phyloP scores from a whole-genome alignment of 2,329 filamentous ascomycete species.

The Mariannaea sp. region DNA sequence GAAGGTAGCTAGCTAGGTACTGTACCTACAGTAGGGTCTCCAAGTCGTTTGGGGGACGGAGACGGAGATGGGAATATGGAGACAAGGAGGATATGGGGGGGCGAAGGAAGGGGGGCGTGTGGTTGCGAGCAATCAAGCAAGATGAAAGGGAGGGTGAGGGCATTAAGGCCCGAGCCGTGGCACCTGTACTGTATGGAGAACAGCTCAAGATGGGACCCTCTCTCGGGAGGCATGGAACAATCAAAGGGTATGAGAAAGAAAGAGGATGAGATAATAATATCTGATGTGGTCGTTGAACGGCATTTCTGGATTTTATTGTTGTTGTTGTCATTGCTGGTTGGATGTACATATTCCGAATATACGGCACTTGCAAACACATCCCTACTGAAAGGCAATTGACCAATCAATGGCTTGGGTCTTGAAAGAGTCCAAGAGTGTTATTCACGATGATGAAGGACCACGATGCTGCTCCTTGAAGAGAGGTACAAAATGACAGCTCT shows the following conservation, averaged over 20 bases:
- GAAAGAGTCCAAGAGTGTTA: too few species aligned
- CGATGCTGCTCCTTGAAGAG: neutral
- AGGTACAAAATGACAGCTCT: neutral
- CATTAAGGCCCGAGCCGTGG: conserved; percentile 12
- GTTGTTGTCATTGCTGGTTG: neutral
- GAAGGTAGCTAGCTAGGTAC: too few species aligned
- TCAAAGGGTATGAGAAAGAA: too few species aligned
- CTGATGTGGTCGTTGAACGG: too few species aligned
- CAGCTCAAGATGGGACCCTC: neutral
- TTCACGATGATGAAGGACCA: neutral
- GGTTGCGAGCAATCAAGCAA: too few species aligned
- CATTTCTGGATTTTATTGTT: conserved; percentile 10
- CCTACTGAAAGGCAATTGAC: conserved; percentile 1
- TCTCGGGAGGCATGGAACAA: conserved; percentile 8
- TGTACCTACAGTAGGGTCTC: too few species aligned
- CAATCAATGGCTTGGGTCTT: neutral
- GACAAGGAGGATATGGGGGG: neutral
- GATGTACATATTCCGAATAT: too few species aligned
- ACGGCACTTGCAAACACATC: too few species aligned
- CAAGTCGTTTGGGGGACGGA: neutral
- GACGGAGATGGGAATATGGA: neutral
- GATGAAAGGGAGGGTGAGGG: conserved; percentile 17
- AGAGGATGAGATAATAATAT: too few species aligned
- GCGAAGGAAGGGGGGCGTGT: neutral
- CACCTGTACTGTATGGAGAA: conserved; percentile 16